Percentiles rank a stretch among this genome's conserved stretches.
These are phyloP conservation scores for Alternaria alternata DNA, from an alignment of 2,329 filamentous ascomycete species.

Conservation along the genomic window DNA sequence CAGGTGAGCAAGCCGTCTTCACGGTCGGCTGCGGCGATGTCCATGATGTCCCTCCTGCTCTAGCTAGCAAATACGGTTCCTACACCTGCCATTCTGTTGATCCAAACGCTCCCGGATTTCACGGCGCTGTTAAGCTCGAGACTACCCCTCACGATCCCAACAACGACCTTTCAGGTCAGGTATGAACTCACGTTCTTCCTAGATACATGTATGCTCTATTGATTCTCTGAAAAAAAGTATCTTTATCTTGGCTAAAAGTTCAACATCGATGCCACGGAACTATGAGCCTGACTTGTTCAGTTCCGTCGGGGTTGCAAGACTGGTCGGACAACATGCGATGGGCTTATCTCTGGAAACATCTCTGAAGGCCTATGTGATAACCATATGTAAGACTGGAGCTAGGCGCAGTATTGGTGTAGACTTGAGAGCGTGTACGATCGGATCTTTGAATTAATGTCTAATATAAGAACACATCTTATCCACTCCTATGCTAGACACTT, in stretches of 20 bases:
- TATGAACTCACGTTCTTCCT: neutral
- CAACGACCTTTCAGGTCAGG: neutral
- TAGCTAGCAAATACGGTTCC: neutral
- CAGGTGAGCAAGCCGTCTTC: neutral
- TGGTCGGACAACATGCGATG: neutral
- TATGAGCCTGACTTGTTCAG: neutral
- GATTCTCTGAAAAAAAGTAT: neutral
- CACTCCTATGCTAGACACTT: neutral
- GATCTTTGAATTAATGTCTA: neutral
- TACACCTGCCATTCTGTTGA: neutral
- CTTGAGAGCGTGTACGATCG: too few species aligned
- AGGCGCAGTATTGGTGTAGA: neutral
- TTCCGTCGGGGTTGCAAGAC: neutral
- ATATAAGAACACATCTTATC: neutral
- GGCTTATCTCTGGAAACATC: neutral
- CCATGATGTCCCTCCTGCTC: neutral
- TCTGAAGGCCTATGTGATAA: neutral
- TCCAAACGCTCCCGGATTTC: neutral
- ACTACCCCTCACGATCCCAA: slow-evolving; percentile 1
- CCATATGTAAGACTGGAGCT: neutral
- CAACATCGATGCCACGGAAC: neutral
- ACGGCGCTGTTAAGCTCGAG: neutral
- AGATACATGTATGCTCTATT: neutral
- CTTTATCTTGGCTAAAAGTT: neutral
- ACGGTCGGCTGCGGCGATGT: slow-evolving; percentile 11